phyloP scores from a whole-genome alignment of 768 basidiomycete genomes.

The Artomyces pyxidatus region DNA sequence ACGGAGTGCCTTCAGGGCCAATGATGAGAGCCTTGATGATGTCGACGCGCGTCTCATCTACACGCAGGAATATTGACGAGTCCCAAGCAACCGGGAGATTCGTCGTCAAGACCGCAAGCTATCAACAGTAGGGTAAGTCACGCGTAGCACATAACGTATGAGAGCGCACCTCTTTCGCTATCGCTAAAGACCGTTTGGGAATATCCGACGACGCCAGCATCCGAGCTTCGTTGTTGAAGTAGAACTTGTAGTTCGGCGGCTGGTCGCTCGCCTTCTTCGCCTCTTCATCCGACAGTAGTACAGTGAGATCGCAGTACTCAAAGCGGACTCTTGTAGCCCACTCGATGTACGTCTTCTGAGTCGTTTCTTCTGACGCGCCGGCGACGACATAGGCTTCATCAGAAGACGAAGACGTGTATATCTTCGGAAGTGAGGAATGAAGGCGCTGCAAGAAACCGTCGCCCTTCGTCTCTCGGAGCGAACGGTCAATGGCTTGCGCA shows the following conservation, averaged over 20 bases:
- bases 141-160: background rate
- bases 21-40: constrained; percentile 89
- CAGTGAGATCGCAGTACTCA: constrained; percentile 83
- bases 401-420: constrained; percentile 37
- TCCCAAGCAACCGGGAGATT: constrained; percentile 94
- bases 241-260: constrained; percentile 72
- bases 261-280: constrained; percentile 35
- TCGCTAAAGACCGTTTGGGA: constrained; percentile 86
- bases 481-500: constrained; percentile 79
- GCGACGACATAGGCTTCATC: constrained; percentile 35
- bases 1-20: constrained; percentile 93
- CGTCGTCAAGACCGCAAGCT: constrained; percentile 90
- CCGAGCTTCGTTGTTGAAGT: constrained; percentile 74
- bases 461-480: constrained; percentile 84
- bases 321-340: constrained; percentile 83
- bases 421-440: constrained; percentile 67
- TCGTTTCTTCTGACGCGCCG: constrained; percentile 57
- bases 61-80: constrained; percentile 87
- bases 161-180: constrained; percentile 76
- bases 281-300: constrained; percentile 26
- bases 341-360: constrained; percentile 62
- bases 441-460: constrained; percentile 76
- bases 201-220: constrained; percentile 81
- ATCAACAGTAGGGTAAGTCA: constrained; percentile 7
- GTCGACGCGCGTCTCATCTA: constrained; percentile 88